A percentile compares a stretch with the other conserved stretches of the same genome.
Conservation (phyloP, 768 basidiomycete species). For the Calocybe gangraenosa region DNA sequence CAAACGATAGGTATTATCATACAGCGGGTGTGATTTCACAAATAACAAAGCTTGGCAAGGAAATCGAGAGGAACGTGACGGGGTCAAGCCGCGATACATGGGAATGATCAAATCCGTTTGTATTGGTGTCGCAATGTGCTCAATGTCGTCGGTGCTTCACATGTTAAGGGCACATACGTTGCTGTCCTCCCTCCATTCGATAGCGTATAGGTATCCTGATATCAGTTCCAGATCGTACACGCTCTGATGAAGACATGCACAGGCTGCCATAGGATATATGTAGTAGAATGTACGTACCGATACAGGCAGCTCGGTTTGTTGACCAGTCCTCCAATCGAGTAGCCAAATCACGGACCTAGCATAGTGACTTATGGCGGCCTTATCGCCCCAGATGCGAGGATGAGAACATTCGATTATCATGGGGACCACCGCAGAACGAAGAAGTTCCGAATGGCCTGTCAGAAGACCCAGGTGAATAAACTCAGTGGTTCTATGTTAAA, state of each 20-base stretch:
- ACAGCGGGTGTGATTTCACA: constrained; percentile 6
- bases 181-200: not conserved
- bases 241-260: not conserved
- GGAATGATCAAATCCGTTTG: not conserved
- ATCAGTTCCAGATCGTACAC: not conserved
- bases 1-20: constrained; percentile 3
- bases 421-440: too few relatives aligned
- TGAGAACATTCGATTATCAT: too few relatives aligned
- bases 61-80: not conserved
- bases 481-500: too few relatives aligned
- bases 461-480: too few relatives aligned
- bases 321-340: constrained; percentile 6
- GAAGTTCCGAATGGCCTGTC: too few relatives aligned
- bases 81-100: not conserved
- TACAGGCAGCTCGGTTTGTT: not conserved
- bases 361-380: not conserved
- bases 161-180: not conserved
- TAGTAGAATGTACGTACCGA: not conserved
- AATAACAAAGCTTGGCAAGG: not conserved
- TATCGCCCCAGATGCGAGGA: too few relatives aligned
- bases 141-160: not conserved
- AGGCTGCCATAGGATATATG: not conserved
- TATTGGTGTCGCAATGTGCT: too few relatives aligned
- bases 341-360: not conserved
- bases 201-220: constrained; percentile 1